Base-by-base conservation (phyloP, 805 yeast genomes). In the Kodamaea fukazawae region DNA sequence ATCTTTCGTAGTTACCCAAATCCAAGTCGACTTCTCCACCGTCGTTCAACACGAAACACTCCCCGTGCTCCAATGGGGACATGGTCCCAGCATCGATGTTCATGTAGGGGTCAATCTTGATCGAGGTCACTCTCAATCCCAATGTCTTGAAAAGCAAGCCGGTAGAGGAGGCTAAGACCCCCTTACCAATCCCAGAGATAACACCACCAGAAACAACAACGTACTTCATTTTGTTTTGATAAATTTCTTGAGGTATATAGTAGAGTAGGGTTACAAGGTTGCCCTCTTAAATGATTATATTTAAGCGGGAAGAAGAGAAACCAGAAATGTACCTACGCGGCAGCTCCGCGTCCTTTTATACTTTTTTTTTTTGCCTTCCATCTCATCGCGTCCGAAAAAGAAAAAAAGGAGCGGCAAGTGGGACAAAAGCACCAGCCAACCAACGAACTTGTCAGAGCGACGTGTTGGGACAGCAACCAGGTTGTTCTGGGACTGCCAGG, bases 171-270 rank as follows among this genome's bases (percentile, higher is more conserved):
- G 99, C 99, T 44, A 85, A 75, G 47, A 93, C 99, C 66, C 99
- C 99, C 65, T 93, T 93, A 64, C 99, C 99, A 62, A 93, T 93
- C 70, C 99, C 99, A 55, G 96, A 86, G 54, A 93, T 93, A 55
- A 93, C 99, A 78, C 99, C 99, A 65, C 99, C 99, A 44, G 98
- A 90, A 34, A 93, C 99, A 57, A 93, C 95, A 57, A 93, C 98
- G 96, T 89, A 93, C 70, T 93, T 93, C 98, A 93, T 91, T 41
- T 41, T 67, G n/a, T n/a, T n/a, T n/a, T n/a, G n/a, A n/a, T n/a
- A n/a, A n/a, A n/a, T n/a, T n/a, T n/a, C n/a, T n/a, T n/a, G n/a
- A n/a, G n/a, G n/a, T 20, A 20, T 20, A 20, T 20, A 20, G 23
- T 20, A 20, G 23, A 33, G 43, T 32, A 36, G 29, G 34, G 36